Evolutionary conservation across 2,329 filamentous ascomycete species (phyloP).

Genomic region (Orbilia quercus): DNA sequence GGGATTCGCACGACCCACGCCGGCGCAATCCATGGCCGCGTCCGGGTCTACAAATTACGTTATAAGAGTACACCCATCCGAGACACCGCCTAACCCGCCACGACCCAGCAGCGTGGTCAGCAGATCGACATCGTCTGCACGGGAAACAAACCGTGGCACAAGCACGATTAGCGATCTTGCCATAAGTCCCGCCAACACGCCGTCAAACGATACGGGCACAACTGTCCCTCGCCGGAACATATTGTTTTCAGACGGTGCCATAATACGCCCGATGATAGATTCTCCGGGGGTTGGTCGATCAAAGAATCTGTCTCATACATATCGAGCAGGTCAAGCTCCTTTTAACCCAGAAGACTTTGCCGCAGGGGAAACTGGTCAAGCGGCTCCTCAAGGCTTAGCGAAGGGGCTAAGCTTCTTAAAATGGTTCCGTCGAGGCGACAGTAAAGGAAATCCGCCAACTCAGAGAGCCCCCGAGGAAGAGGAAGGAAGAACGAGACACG

Average conservation of each 20-base stretch:
- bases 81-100: slow-evolving; percentile 39
- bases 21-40: slow-evolving; percentile 39
- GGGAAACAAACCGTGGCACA: slow-evolving; percentile 44
- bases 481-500: slow-evolving; percentile 10
- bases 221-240: slow-evolving; percentile 38
- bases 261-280: slow-evolving; percentile 5
- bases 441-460: slow-evolving; percentile 6
- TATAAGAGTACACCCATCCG: slow-evolving; percentile 39
- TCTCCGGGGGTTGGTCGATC: slow-evolving; percentile 26
- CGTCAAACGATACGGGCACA: slow-evolving; percentile 39
- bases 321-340: slow-evolving; percentile 41
- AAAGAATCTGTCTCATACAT: slow-evolving; percentile 42
- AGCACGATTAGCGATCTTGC: slow-evolving; percentile 53
- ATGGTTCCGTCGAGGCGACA: slow-evolving; percentile 32
- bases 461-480: slow-evolving; percentile 21
- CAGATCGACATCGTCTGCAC: slow-evolving; percentile 47
- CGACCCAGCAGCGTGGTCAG: slow-evolving; percentile 44
- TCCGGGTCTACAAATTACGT: slow-evolving; percentile 52
- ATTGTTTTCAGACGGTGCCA: slow-evolving; percentile 24
- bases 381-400: slow-evolving; percentile 21
- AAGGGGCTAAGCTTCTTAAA: slow-evolving; percentile 33
- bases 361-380: slow-evolving; percentile 10
- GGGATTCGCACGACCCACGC: slow-evolving; percentile 27
- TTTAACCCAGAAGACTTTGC: slow-evolving; percentile 52
- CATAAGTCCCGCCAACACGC: slow-evolving; percentile 52